Base-by-base conservation (phyloP, 1,284 basidiomycete species). In the Microbotryomycetes sp. region DNA sequence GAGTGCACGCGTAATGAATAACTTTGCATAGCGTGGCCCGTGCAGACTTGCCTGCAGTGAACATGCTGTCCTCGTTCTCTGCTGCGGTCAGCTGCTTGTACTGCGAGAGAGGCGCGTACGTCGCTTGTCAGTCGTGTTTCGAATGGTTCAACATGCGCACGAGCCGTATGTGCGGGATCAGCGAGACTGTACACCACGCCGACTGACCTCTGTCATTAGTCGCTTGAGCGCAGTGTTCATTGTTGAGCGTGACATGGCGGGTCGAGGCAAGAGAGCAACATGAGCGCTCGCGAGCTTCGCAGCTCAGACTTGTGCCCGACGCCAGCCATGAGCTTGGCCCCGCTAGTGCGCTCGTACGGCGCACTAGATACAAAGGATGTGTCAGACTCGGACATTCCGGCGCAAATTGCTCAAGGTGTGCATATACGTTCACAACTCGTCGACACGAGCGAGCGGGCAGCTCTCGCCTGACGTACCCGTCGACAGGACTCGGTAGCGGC, bases 31-130 rank as follows among this genome's bases (percentile, higher is more conserved):
- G n/a, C n/a, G n/a, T n/a, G n/a, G n/a, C n/a, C n/a, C n/a, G n/a
- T n/a, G n/a, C n/a, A 5, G 23, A 23, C 74, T 72, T 72, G 84
- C 91, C 91, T 59, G 91, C 91, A 50, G 91, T 93, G 72, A 96
- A 94, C 87, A 91, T 91, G 63, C 85, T 86, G 76, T 91, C 89
- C 15, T 89, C 89, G 18, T 88, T 86, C 70, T 91, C 89, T 85
- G 76, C 18, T 71, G 74, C 65, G 18, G 66, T 65, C 28, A 69
- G 60, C 31, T 69, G 68, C 54, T 69, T 69, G 66, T 69, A 69
- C 78, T 76, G 59, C 13, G 46, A 27, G 35, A 21, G 16, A 18
- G n/a, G 4, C 5, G 35, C 13, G 30, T n/a, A 24, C 31, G 35
- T 53, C 47, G 24, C n/a, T 18, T 46, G 47, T 24, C 26, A 45